Evolutionary conservation across 306 rosid species (phyloP).

Genomic region (Astragalus membranaceus): DNA sequence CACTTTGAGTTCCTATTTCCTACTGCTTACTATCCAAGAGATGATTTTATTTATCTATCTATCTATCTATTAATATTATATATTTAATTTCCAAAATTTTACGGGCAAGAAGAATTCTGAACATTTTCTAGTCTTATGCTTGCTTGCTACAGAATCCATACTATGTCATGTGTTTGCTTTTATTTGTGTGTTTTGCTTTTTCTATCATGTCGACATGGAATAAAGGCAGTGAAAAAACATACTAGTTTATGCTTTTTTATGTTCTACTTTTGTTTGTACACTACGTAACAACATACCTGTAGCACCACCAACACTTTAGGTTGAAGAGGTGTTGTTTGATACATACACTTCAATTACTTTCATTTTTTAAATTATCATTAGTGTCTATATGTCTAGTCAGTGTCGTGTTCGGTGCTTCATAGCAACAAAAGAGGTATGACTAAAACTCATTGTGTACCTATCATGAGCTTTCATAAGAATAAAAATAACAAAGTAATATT

Average conservation of each 20-base stretch:
- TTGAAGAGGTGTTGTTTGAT: too few relatives aligned
- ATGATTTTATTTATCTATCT: too few relatives aligned
- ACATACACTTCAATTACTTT: too few relatives aligned
- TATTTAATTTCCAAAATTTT: too few relatives aligned
- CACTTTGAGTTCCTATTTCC: too few relatives aligned
- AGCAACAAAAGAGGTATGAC: not conserved
- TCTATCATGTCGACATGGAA: slow-evolving; percentile 26
- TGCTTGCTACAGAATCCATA: slow-evolving; percentile 26
- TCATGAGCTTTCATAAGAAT: not conserved
- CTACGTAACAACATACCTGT: not conserved
- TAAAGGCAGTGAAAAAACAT: slow-evolving; percentile 19
- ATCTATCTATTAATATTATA: too few relatives aligned
- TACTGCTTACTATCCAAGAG: too few relatives aligned
- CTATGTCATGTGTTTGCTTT: not conserved
- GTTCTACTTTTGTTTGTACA: not conserved
- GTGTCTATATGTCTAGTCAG: too few relatives aligned
- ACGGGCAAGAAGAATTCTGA: too few relatives aligned
- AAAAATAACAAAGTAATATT: not conserved
- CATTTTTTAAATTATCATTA: too few relatives aligned
- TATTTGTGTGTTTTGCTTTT: not conserved
- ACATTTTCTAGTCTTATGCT: not conserved
- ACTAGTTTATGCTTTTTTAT: not conserved
- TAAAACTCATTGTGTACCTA: not conserved
- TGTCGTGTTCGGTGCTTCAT: too few relatives aligned
- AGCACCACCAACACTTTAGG: too few relatives aligned